These are phyloP conservation scores for Termitomyces sp. DNA, from an alignment of 768 basidiomycete genomes.

Conservation along the genomic window DNA sequence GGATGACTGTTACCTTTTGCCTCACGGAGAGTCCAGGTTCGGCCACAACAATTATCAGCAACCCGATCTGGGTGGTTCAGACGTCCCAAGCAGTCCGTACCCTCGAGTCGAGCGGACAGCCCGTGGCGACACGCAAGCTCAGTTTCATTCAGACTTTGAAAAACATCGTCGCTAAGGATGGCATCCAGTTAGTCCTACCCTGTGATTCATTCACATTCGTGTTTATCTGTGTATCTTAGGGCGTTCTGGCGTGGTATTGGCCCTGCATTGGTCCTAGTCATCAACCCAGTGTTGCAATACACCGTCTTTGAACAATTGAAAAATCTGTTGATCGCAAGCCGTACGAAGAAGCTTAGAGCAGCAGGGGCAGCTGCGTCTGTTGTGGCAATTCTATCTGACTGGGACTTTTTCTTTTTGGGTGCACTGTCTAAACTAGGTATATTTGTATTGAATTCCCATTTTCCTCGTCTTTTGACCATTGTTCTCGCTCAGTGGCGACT, in stretches of 20 bases:
- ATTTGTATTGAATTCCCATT: constrained; percentile 14
- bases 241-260: constrained; percentile 94
- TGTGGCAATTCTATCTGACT: constrained; percentile 62
- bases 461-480: neutral
- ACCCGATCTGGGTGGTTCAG: constrained; percentile 97
- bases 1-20: neutral
- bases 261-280: constrained; percentile 88
- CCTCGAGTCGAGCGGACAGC: constrained; percentile 31
- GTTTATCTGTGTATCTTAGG: constrained; percentile 20
- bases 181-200: constrained; percentile 39
- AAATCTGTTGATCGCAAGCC: constrained; percentile 68
- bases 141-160: constrained; percentile 65
- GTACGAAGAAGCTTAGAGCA: constrained; percentile 51
- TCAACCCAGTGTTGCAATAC: constrained; percentile 94
- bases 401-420: constrained; percentile 94
- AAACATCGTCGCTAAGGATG: constrained; percentile 70
- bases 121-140: constrained; percentile 40
- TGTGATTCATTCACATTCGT: neutral
- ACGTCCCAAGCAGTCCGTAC: constrained; percentile 80
- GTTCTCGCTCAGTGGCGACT: constrained; percentile 39
- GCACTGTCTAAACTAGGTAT: constrained; percentile 87
- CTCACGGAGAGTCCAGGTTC: constrained; percentile 52
- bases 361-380: constrained; percentile 40
- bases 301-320: constrained; percentile 96
- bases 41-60: constrained; percentile 83